Evolutionary conservation across 495 filamentous ascomycete species (phyloP).

Genomic region (Terfezia boudieri): DNA sequence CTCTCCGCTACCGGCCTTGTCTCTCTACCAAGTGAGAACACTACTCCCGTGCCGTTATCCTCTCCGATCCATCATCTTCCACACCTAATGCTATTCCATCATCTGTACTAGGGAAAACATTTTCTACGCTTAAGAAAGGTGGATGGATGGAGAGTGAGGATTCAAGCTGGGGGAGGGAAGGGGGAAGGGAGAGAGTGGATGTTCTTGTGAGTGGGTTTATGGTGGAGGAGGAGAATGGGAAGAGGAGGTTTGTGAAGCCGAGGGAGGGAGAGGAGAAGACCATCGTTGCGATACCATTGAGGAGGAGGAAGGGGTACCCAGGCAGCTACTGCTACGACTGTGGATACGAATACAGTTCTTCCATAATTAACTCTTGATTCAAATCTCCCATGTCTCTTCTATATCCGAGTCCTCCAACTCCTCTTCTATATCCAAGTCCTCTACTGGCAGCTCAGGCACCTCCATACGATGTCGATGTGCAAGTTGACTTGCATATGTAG

Average conservation of each 20-base stretch:
- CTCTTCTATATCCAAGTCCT: too few relatives aligned
- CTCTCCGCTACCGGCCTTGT: constrained; percentile 55
- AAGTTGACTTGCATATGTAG: too few relatives aligned
- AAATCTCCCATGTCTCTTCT: too few relatives aligned
- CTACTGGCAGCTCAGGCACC: too few relatives aligned
- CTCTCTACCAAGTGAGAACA: constrained; percentile 45
- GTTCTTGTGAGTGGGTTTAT: constrained; percentile 68
- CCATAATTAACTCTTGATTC: too few relatives aligned
- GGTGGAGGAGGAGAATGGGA: constrained; percentile 27
- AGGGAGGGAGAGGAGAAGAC: not conserved
- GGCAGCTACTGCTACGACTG: constrained; percentile 9
- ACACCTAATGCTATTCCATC: constrained; percentile 18
- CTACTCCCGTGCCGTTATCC: constrained; percentile 70
- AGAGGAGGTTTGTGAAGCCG: constrained; percentile 33
- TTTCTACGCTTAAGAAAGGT: constrained; percentile 45
- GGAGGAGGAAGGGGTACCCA: constrained; percentile 28
- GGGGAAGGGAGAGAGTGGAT: constrained; percentile 33
- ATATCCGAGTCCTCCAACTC: too few relatives aligned
- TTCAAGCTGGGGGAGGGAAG: constrained; percentile 10
- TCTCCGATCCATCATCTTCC: constrained; percentile 47
- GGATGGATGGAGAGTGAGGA: constrained; percentile 24
- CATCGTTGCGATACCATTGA: constrained; percentile 27
- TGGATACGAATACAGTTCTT: constrained; percentile 7
- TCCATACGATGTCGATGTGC: too few relatives aligned
- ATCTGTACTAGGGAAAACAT: constrained; percentile 45